A percentile compares a stretch with the other conserved stretches of the same genome.
These are phyloP conservation scores for Pythium scleroteichum DNA, from an alignment of 352 stramenopile species.

Conservation along the genomic window DNA sequence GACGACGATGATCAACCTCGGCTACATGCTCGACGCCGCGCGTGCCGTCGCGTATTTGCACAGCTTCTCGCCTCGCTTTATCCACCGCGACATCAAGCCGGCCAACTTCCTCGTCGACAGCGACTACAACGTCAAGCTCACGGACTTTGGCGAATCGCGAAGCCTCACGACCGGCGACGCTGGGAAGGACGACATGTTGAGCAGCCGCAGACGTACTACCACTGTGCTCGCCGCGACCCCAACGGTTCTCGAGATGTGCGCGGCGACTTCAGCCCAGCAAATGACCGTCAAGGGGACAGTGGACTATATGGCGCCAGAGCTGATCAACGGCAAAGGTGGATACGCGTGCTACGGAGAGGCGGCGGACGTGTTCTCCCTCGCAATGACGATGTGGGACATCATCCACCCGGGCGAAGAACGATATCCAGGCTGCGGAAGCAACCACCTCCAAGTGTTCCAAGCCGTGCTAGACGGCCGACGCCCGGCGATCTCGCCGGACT, in stretches of 20 bases:
- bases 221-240: not conserved
- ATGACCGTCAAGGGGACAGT: conserved; percentile 36
- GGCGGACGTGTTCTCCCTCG: conserved; percentile 48
- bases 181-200: conserved; percentile 10
- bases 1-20: conserved; percentile 33
- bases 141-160: conserved; percentile 56
- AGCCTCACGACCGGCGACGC: not conserved
- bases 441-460: conserved; percentile 30
- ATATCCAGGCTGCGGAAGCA: conserved; percentile 12
- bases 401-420: conserved; percentile 20
- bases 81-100: conserved; percentile 54
- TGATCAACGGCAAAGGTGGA: conserved; percentile 33
- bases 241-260: conserved; percentile 6
- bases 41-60: conserved; percentile 47
- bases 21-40: conserved; percentile 45
- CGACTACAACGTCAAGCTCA: conserved; percentile 45
- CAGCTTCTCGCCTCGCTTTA: conserved; percentile 44
- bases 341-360: conserved; percentile 37
- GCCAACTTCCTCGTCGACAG: conserved; percentile 59
- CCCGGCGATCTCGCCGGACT: conserved; percentile 13
- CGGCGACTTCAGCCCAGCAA: not conserved
- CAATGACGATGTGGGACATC: conserved; percentile 57
- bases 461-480: conserved; percentile 30
- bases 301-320: conserved; percentile 60
- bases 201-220: not conserved